Evolutionary conservation across 2,329 filamentous ascomycete genomes (phyloP).

Genomic region (Purpureocillium takamizusanense): DNA sequence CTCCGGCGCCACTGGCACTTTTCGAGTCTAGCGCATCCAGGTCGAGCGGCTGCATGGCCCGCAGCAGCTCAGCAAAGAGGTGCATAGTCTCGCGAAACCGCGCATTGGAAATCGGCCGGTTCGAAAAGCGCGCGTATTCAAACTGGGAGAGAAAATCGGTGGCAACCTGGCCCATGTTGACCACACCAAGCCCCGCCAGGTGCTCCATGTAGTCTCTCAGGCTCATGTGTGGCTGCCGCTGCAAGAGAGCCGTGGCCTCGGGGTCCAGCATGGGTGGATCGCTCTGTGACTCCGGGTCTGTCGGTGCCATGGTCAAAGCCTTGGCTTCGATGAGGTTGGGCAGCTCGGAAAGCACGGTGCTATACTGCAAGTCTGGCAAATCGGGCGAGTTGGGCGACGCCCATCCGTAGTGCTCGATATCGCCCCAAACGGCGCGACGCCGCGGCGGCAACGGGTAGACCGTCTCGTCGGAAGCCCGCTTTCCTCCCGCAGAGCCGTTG

Average conservation of each 20-base stretch:
- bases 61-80: slow-evolving; percentile 71
- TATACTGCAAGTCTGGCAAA: slow-evolving; percentile 74
- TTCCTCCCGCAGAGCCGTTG: slow-evolving; percentile 15
- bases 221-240: slow-evolving; percentile 60
- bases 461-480: slow-evolving; percentile 18
- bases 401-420: slow-evolving; percentile 85
- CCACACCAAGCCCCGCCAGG: slow-evolving; percentile 57
- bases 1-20: too few species aligned
- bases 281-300: slow-evolving; percentile 28
- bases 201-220: slow-evolving; percentile 71
- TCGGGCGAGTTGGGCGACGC: slow-evolving; percentile 68
- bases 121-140: slow-evolving; percentile 78
- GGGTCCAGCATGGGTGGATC: slow-evolving; percentile 47
- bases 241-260: slow-evolving; percentile 61
- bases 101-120: slow-evolving; percentile 53
- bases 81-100: slow-evolving; percentile 76
- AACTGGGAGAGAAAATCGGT: slow-evolving; percentile 66
- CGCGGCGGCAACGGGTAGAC: slow-evolving; percentile 38
- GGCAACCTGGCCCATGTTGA: slow-evolving; percentile 33
- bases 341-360: slow-evolving; percentile 71
- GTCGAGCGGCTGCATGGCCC: slow-evolving; percentile 61
- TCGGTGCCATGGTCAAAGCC: slow-evolving; percentile 74
- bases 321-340: slow-evolving; percentile 88
- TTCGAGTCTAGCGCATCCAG: slow-evolving; percentile 37
- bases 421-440: slow-evolving; percentile 61